Evolutionary conservation across 1,284 basidiomycete species (phyloP), one percentile per base, ranked within the genome.

Genomic region (Cutaneotrichosporon cyanovorans): DNA sequence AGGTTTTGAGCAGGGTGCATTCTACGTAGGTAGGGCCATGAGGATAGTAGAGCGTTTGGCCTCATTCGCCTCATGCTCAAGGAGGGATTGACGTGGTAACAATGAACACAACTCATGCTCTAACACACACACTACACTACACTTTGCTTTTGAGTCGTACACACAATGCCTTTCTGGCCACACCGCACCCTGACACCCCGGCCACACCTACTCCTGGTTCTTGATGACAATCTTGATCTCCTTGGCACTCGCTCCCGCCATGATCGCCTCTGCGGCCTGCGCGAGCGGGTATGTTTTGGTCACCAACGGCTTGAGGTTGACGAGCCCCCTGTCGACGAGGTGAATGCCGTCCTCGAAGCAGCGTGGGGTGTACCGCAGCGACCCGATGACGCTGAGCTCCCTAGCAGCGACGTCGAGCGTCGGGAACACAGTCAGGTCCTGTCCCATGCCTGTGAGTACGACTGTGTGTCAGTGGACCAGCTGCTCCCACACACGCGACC

Each of bases 371-470:
- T 68, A 68, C 21, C 59, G 55, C 14, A 60, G 37, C 22, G 55
- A 50, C 11, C 61, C 61, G 56, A 82, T 82, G 66, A 87, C 75
- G 48, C 75, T 78, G 20, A 92, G 66, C 69, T 92, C 87, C 71
- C 88, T 89, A 44, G 51, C 40, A 16, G 58, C 50, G 19, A 63
- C 47, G 32, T 57, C 44, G 19, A 63, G 46, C 0, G 50, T 56
- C 3, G 61, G 60, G 53, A 62, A 61, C 8, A 38, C 18, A 9
- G 52, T 50, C 28, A 59, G 35, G 11, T 59, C 51, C 16, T 33
- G 40, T 1, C 57, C 60, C 45, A 62, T 42, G 30, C 60, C 60
- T 6, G 58, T 58, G 37, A 57, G 57, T 21, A 62, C 43, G 28
- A 58, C 59, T 61, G 40, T 12, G 25, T 7, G 8, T 7, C 8